phyloP scores from a whole-genome alignment of 441 rosid genomes.

The Bocquillonia castaneifolia region DNA sequence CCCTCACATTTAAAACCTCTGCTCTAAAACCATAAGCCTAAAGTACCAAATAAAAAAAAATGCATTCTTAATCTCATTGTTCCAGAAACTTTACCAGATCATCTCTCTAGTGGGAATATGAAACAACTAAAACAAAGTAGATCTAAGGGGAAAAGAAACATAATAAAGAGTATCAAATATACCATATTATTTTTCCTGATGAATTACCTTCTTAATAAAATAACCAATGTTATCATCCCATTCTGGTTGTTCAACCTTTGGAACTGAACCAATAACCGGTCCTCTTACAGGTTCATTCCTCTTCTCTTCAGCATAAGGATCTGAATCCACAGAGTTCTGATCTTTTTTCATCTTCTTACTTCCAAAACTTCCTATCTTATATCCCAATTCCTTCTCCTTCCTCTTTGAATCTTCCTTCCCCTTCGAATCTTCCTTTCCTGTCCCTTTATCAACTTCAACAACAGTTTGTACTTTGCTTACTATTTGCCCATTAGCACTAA shows the following conservation, averaged over 20 bases:
- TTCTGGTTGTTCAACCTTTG: slow-evolving; percentile 34
- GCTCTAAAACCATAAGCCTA: slow-evolving; percentile 1
- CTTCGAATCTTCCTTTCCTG: no score
- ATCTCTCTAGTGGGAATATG: neutral
- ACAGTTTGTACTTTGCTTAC: slow-evolving; percentile 28
- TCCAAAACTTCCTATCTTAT: slow-evolving; percentile 59
- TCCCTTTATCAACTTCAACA: slow-evolving; percentile 29
- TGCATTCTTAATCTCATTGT: neutral
- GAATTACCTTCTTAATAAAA: slow-evolving; percentile 73
- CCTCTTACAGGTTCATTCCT: slow-evolving; percentile 18
- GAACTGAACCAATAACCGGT: neutral
- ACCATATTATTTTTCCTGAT: neutral
- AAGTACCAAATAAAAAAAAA: neutral
- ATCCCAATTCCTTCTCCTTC: slow-evolving; percentile 57
- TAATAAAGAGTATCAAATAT: neutral
- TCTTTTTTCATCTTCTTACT: slow-evolving; percentile 72
- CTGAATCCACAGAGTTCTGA: slow-evolving; percentile 40
- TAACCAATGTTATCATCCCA: slow-evolving; percentile 71
- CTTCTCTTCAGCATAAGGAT: slow-evolving; percentile 48
- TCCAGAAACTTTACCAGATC: neutral
- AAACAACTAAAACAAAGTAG: neutral
- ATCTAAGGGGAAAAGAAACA: neutral
- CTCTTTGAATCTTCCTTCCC: slow-evolving; percentile 60
- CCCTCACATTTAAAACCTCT: neutral
- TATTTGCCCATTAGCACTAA: slow-evolving; percentile 27